A percentile compares a stretch with the other conserved stretches of the same genome.
These are phyloP conservation scores for Podila epigama DNA, from an alignment of 192 early-diverging fungal species.

Conservation along the genomic window DNA sequence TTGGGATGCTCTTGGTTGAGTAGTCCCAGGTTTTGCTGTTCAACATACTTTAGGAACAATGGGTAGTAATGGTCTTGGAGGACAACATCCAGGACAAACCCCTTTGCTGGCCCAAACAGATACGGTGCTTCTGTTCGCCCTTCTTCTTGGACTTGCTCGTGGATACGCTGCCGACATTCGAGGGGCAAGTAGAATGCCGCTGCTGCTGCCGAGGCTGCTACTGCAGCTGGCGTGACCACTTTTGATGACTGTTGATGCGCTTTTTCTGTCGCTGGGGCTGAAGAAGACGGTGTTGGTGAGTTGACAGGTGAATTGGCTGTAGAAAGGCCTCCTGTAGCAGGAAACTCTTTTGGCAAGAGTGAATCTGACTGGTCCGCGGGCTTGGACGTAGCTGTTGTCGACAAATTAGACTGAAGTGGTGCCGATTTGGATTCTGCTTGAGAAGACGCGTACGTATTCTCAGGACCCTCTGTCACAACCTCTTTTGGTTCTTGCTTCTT, in stretches of 20 bases:
- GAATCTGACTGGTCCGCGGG: too few species aligned
- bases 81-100: constrained; percentile 44
- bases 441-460: too few species aligned
- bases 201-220: constrained; percentile 33
- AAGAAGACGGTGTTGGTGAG: neutral
- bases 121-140: constrained; percentile 25
- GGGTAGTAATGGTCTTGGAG: constrained; percentile 42
- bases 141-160: constrained; percentile 35
- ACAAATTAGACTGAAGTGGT: too few species aligned
- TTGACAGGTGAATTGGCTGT: neutral
- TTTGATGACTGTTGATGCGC: too few species aligned
- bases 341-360: too few species aligned
- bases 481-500: neutral
- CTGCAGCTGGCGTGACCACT: constrained; percentile 17
- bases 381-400: too few species aligned
- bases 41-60: constrained; percentile 32
- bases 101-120: constrained; percentile 42
- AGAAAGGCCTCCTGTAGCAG: too few species aligned
- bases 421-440: too few species aligned
- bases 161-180: constrained; percentile 38
- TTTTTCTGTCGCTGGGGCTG: neutral
- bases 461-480: neutral
- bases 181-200: constrained; percentile 40
- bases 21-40: constrained; percentile 28
- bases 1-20: constrained; percentile 20